Evolutionary conservation across 2,329 filamentous ascomycete genomes (phyloP).

Genomic region (Ophiostoma perfectum): DNA sequence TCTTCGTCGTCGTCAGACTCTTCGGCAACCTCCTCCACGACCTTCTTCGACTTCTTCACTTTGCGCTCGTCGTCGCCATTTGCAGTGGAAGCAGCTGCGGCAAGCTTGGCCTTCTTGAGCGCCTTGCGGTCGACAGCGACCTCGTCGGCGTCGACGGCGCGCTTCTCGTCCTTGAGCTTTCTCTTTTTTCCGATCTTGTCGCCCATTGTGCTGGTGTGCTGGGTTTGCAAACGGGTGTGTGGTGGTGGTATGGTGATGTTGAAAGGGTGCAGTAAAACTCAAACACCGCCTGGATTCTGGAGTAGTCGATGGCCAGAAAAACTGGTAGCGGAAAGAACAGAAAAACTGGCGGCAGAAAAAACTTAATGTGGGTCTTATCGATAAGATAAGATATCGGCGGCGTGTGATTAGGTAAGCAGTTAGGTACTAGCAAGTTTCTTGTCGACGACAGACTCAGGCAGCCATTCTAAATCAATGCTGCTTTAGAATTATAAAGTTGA

Average conservation of each 20-base stretch:
- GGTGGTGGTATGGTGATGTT: not conserved
- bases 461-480: too few species aligned
- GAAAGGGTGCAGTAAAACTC: not conserved
- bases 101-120: slow-evolving; percentile 25
- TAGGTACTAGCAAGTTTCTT: not conserved
- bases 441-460: too few species aligned
- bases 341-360: slow-evolving; percentile 15
- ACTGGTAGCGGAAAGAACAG: slow-evolving; percentile 4
- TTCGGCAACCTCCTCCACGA: slow-evolving; percentile 27
- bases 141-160: slow-evolving; percentile 14
- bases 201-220: slow-evolving; percentile 11
- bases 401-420: not conserved
- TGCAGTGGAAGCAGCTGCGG: not conserved
- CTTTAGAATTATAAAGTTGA: too few species aligned
- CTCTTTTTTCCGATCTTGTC: slow-evolving; percentile 36
- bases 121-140: slow-evolving; percentile 23
- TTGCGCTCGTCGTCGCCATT: slow-evolving; percentile 19
- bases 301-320: slow-evolving; percentile 5
- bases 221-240: not conserved
- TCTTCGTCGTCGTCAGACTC: not conserved
- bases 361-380: slow-evolving; percentile 12
- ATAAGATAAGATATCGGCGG: slow-evolving; percentile 9
- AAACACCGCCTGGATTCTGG: slow-evolving; percentile 7
- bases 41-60: slow-evolving; percentile 20
- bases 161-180: slow-evolving; percentile 33